Evolutionary conservation across 2,329 filamentous ascomycete genomes (phyloP), one percentile per base, ranked within the genome.

Genomic region (Exophiala calicioides): DNA sequence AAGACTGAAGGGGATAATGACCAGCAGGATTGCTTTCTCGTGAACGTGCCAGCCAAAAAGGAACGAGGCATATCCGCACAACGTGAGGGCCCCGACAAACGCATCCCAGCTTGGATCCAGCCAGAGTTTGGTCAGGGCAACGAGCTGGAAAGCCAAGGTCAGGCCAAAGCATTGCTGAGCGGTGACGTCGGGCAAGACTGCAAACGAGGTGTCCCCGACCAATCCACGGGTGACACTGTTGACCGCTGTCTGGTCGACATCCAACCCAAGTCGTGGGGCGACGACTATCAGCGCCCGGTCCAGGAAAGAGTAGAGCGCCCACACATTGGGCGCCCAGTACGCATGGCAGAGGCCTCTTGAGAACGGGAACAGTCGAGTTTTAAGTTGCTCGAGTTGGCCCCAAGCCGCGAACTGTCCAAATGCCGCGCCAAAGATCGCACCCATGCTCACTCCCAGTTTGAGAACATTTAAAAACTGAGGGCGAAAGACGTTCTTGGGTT

Each of bases 11-110:
- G 93, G 93, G 37, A 97, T 87, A 57, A 98, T 90, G 62, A 97
- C 86, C 15, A 97, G 80, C 16, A 98, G 78, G 47, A 98, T 87
- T 1, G 93, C 93, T 69, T 98, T 98, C 65, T 98, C 93, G 61
- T 98, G 93, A 6, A 98, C 93, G 63, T 98, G 93, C 90, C 91
- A 98, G 46, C 93, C 91, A 60, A 97, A 97, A 7, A 98, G 77
- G 71, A 98, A 98, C 0, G 91, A 96, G 0, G 91, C 87, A 64
- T 96, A 98, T 48, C 88, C 93, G 62, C 93, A 97, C 12, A 97
- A 81, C 0, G 91, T 96, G 33, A 95, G 80, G 0, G 89, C 85
- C 3, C 89, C 89, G 31, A 97, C 79, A 64, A 98, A 97, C 45
- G 80, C 86, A 53, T 95, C 86, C 88, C 89, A 95, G 0, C 81